These are phyloP conservation scores for Filobasidium uniguttulatum DNA, from an alignment of 1,284 basidiomycete species.

Conservation along the genomic window DNA sequence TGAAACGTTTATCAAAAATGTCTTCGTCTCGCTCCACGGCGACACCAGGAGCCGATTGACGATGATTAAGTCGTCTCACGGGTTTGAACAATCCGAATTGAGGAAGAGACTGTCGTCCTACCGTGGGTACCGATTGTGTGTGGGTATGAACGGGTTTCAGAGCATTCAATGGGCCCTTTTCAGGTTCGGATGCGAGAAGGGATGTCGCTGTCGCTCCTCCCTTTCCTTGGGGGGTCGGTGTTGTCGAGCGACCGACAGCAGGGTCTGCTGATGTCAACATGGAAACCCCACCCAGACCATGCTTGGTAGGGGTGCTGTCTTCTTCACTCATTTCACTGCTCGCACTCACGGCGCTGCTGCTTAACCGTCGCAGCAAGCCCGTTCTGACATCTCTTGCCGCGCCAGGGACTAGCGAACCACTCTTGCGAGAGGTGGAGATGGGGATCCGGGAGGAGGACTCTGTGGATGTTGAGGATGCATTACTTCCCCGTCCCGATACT, in stretches of 20 bases:
- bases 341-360: constrained; percentile 19
- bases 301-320: constrained; percentile 36
- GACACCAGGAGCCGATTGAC: constrained; percentile 32
- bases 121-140: constrained; percentile 9
- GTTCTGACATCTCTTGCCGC: constrained; percentile 9
- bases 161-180: neutral
- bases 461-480: neutral
- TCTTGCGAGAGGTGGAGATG: too few relatives aligned
- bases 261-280: constrained; percentile 4
- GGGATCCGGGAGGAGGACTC: too few relatives aligned
- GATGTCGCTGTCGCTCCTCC: neutral
- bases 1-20: constrained; percentile 44
- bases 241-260: constrained; percentile 16
- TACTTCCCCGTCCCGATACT: constrained; percentile 6
- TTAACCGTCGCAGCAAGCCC: constrained; percentile 25
- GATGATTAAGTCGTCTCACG: constrained; percentile 28
- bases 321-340: constrained; percentile 30
- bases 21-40: constrained; percentile 27
- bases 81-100: constrained; percentile 24
- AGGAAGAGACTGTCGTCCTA: constrained; percentile 33
- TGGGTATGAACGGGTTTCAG: neutral
- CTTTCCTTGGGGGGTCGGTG: constrained; percentile 7
- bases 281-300: constrained; percentile 14
- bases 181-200: neutral
- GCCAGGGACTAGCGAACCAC: constrained; percentile 4